Percentiles rank a stretch among this genome's conserved stretches.
phyloP scores from a whole-genome alignment of 228 moss, liverwort and hornwort species.

The Sphagnum fallax region DNA sequence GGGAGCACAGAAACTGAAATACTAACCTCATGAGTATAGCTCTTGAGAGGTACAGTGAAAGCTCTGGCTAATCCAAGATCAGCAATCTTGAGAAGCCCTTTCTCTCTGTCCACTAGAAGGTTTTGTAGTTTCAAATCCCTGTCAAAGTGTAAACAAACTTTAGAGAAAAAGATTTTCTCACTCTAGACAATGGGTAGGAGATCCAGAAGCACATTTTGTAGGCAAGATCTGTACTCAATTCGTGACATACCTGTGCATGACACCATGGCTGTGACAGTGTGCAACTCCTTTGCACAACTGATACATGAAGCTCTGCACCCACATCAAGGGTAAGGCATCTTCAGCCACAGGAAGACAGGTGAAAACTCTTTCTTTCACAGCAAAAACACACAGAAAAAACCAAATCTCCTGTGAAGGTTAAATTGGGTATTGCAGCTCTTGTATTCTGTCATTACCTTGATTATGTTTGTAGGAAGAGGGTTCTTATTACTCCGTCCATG shows the following conservation, averaged over 20 bases:
- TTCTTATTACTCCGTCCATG: constrained; percentile 33
- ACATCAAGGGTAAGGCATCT: not conserved
- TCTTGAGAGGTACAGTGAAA: constrained; percentile 74
- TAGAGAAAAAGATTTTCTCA: not conserved
- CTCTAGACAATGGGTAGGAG: no score
- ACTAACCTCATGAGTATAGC: constrained; percentile 79
- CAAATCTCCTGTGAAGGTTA: not conserved
- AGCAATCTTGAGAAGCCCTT: constrained; percentile 72
- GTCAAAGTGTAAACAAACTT: constrained; percentile 4
- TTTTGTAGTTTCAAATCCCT: constrained; percentile 87
- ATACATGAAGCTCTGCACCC: constrained; percentile 74
- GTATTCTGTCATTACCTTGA: constrained; percentile 28
- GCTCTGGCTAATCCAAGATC: constrained; percentile 78
- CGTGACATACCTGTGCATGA: constrained; percentile 59
- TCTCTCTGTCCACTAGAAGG: constrained; percentile 68
- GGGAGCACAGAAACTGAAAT: not conserved
- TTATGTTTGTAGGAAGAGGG: constrained; percentile 40
- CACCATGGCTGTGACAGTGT: constrained; percentile 82
- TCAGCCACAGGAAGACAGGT: constrained; percentile 2
- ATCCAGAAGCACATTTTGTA: no score
- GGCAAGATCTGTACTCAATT: no score
- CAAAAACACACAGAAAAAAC: not conserved
- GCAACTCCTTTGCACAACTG: constrained; percentile 80
- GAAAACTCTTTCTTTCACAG: not conserved
- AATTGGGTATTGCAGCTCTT: not conserved